Base-by-base conservation (phyloP, 1,139 yeast species). In the Suhomyces taliae region DNA sequence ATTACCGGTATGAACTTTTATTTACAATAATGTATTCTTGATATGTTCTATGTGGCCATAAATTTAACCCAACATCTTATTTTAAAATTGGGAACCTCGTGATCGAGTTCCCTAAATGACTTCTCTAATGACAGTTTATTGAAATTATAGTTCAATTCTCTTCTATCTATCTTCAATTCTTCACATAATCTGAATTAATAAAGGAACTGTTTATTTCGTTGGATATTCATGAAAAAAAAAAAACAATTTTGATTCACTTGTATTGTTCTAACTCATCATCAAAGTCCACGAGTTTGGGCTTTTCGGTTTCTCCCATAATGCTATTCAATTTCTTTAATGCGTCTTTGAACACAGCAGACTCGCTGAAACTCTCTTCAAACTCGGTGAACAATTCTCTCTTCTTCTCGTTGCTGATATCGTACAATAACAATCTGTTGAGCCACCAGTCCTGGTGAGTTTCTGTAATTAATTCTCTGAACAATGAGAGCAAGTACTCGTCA, bases 391-490 rank as follows among this genome's bases (percentile, higher is more conserved):
- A 35, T 12, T 42, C 40, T 14, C 44, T n/a, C 40, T 52, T 55
- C 10, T n/a, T 8, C 11, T 51, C 51, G 9, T 39, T 36, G n/a
- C 43, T 34, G 9, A 56, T 46, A 9, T 51, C 29, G 31, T 48
- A 52, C 33, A 49, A 43, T 39, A 55, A 40, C 9, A 56, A 27
- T 31, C 48, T 53, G 27, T 53, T 46, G 57, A 52, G 48, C 48
- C 50, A 61, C 65, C 60, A 65, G 37, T 58, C 64, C 45, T 59
- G 55, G 43, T 54, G 51, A 15, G 67, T 61, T 43, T 66, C 58
- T 39, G 52, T 36, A 26, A 67, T 59, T 14, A 68, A 47, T 11
- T 53, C 57, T 31, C 59, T 57, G 24, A 72, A 54, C 41, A 74
- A 48, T 12, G 54, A 53, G 14, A 63, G 27, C n/a, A 71, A 36